Percentiles rank a stretch among this genome's conserved stretches.
These are phyloP conservation scores for Globisporangium heterothallicum DNA, from an alignment of 352 stramenopile genomes.

Conservation along the genomic window DNA sequence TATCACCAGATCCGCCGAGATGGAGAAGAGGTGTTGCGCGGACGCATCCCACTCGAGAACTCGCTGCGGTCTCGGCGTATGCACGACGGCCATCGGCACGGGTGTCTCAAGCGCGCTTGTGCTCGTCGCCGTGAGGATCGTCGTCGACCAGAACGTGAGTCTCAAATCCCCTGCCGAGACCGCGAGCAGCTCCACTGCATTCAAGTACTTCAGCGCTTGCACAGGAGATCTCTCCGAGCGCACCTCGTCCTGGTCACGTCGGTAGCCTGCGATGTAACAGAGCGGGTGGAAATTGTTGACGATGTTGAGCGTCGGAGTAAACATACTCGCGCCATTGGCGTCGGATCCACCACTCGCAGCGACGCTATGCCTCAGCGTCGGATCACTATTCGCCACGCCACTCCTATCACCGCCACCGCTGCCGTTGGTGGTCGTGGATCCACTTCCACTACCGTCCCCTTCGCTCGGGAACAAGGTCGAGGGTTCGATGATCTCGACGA, in stretches of 20 bases:
- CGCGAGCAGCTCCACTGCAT: conserved; percentile 47
- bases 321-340: conserved; percentile 17
- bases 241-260: conserved; percentile 69
- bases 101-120: conserved; percentile 57
- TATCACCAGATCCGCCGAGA: conserved; percentile 68
- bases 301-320: conserved; percentile 38
- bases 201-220: conserved; percentile 69
- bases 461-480: conserved; percentile 32
- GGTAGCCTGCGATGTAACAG: conserved; percentile 63
- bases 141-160: conserved; percentile 69
- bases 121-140: conserved; percentile 55
- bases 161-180: conserved; percentile 72
- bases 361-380: too few species aligned
- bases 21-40: conserved; percentile 56
- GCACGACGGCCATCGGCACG: conserved; percentile 52
- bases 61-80: conserved; percentile 60
- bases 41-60: conserved; percentile 63
- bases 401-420: not conserved
- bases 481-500: conserved; percentile 63
- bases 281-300: conserved; percentile 73
- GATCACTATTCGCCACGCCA: not conserved
- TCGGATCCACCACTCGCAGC: too few species aligned
- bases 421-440: too few species aligned
- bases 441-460: conserved; percentile 18
- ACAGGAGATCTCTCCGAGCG: conserved; percentile 72